Evolutionary conservation across 2,329 filamentous ascomycete genomes (phyloP).

Genomic region (Stachybotrys echinatus): DNA sequence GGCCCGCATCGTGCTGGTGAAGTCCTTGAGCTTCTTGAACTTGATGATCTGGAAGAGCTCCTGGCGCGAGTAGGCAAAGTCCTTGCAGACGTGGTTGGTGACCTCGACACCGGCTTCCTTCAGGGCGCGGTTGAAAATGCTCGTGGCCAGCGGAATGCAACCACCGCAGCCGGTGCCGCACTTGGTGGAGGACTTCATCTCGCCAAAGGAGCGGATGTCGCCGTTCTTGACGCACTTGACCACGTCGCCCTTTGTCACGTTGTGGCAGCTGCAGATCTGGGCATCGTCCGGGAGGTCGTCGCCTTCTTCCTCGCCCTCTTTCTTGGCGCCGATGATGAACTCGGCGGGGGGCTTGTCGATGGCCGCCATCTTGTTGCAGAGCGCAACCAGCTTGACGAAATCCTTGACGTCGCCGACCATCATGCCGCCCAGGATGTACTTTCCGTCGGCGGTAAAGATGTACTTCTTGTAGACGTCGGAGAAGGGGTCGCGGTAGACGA

Average conservation of each 20-base stretch:
- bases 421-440: constrained; percentile 90
- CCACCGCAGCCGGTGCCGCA: constrained; percentile 87
- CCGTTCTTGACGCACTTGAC: constrained; percentile 68
- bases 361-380: constrained; percentile 78
- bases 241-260: constrained; percentile 81
- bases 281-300: constrained; percentile 80
- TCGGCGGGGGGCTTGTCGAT: constrained; percentile 75
- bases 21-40: constrained; percentile 53
- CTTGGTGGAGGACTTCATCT: constrained; percentile 87
- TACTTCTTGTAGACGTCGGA: constrained; percentile 90
- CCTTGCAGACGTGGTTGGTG: constrained; percentile 78
- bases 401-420: constrained; percentile 93
- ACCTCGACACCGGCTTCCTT: constrained; percentile 79
- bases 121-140: constrained; percentile 89
- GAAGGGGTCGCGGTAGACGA: constrained; percentile 88
- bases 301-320: constrained; percentile 64
- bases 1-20: neutral
- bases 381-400: constrained; percentile 81
- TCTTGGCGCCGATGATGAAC: constrained; percentile 75
- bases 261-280: constrained; percentile 90
- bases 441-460: constrained; percentile 82
- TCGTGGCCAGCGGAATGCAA: constrained; percentile 82
- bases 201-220: constrained; percentile 72
- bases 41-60: constrained; percentile 89
- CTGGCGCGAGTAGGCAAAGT: constrained; percentile 77